A percentile compares a stretch with the other conserved stretches of the same genome.
These are phyloP conservation scores for Coemansia sp. DNA, from an alignment of 192 early-diverging fungal genomes.

Conservation along the genomic window DNA sequence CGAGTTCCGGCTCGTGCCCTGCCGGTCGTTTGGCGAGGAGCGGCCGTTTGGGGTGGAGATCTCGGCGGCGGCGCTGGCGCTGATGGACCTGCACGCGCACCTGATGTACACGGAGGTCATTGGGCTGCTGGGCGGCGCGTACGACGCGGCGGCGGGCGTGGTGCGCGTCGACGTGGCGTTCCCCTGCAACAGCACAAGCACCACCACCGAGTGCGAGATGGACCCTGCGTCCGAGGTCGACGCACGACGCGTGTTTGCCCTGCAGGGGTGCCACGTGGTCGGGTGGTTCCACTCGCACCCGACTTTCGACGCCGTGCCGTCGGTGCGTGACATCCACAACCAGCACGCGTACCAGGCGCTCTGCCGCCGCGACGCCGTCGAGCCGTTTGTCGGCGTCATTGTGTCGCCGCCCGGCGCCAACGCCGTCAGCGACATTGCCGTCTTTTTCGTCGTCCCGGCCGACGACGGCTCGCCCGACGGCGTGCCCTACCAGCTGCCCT, in stretches of 20 bases:
- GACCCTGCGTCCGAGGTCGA: slow-evolving; percentile 85
- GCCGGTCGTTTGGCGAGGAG: slow-evolving; percentile 13
- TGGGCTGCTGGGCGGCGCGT: slow-evolving; percentile 86
- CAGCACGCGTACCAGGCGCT: slow-evolving; percentile 87
- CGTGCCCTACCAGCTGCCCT: slow-evolving; percentile 25
- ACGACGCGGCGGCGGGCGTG: slow-evolving; percentile 49
- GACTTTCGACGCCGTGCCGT: slow-evolving; percentile 87
- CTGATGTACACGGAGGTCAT: slow-evolving; percentile 91
- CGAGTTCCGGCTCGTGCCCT: slow-evolving; percentile 51
- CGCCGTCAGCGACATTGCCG: slow-evolving; percentile 41
- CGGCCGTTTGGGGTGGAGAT: slow-evolving; percentile 30
- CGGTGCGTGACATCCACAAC: slow-evolving; percentile 88
- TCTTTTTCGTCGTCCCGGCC: slow-evolving; percentile 15
- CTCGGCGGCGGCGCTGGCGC: slow-evolving; percentile 60
- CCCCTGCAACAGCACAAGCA: slow-evolving; percentile 82
- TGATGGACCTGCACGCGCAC: slow-evolving; percentile 95
- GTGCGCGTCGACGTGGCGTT: slow-evolving; percentile 71
- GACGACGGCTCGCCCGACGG: background rate
- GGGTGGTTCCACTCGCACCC: slow-evolving; percentile 99
- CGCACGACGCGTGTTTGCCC: slow-evolving; percentile 75
- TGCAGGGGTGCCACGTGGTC: slow-evolving; percentile 66
- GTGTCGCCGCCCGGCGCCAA: slow-evolving; percentile 72
- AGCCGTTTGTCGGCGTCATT: slow-evolving; percentile 92
- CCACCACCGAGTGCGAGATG: slow-evolving; percentile 93
- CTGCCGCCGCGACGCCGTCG: slow-evolving; percentile 67